Conservation (phyloP, 2,329 filamentous ascomycete genomes). For the Exophiala aquamarina region DNA sequence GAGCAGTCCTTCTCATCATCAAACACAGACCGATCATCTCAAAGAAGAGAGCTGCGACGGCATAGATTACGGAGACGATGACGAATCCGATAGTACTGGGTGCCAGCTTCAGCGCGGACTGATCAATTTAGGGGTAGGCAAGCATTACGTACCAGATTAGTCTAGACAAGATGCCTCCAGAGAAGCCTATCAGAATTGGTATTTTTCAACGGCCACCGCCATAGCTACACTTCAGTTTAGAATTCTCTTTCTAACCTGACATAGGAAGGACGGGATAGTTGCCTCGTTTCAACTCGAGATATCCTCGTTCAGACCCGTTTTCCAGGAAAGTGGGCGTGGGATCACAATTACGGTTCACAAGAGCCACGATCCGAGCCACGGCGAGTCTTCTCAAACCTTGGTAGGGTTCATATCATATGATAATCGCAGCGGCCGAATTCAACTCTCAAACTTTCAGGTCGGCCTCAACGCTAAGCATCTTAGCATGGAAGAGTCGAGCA, state of each 20-base stretch:
- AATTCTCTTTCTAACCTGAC: constrained; percentile 4
- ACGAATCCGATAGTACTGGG: not conserved
- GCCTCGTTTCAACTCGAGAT: constrained; percentile 11
- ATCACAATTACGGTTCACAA: constrained; percentile 11
- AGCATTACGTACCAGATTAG: constrained; percentile 14
- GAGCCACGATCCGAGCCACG: not conserved
- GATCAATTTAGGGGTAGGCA: constrained; percentile 7
- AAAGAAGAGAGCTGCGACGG: not conserved
- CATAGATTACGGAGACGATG: not conserved
- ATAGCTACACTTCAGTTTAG: no score
- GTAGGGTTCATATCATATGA: constrained; percentile 29
- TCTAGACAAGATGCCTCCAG: constrained; percentile 18
- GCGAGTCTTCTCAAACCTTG: constrained; percentile 1
- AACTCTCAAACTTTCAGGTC: constrained; percentile 30
- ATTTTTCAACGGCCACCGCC: no score
- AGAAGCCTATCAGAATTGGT: constrained; percentile 26
- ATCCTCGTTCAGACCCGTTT: constrained; percentile 5
- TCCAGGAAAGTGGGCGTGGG: constrained; percentile 2
- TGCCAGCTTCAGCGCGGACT: not conserved
- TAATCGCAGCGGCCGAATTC: constrained; percentile 18
- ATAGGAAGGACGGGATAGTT: constrained; percentile 23
- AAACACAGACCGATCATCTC: no score
- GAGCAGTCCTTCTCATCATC: not conserved
- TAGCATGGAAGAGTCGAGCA: constrained; percentile 13
- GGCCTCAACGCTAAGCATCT: constrained; percentile 18